phyloP scores from a whole-genome alignment of 257 asterid species.

The Haberlea rhodopensis region DNA sequence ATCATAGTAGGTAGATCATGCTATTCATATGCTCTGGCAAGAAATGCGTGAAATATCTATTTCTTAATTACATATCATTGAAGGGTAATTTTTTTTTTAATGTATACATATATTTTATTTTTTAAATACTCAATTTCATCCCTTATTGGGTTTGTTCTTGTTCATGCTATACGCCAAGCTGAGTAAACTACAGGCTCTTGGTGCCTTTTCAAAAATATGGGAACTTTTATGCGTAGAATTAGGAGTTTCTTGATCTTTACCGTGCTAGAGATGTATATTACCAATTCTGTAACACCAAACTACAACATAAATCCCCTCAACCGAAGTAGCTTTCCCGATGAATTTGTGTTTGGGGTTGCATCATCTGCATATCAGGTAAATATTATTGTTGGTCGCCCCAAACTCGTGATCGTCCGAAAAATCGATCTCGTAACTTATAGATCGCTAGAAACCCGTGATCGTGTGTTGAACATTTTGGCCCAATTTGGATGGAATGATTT shows the following conservation, averaged over 20 bases:
- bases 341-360: constrained; percentile 32
- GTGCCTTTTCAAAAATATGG: constrained; percentile 13
- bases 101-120: too few relatives aligned
- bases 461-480: too few relatives aligned
- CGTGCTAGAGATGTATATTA: background rate
- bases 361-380: constrained; percentile 36
- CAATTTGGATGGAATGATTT: too few relatives aligned
- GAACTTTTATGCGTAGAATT: background rate
- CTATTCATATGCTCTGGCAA: background rate
- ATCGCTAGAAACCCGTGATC: too few relatives aligned
- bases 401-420: too few relatives aligned
- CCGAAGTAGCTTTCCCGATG: constrained; percentile 28
- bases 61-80: background rate
- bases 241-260: constrained; percentile 12
- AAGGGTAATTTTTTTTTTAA: too few relatives aligned
- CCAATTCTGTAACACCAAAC: background rate
- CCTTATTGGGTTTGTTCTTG: too few relatives aligned
- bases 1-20: background rate
- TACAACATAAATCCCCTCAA: constrained; percentile 20
- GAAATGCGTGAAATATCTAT: constrained; percentile 14
- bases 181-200: too few relatives aligned
- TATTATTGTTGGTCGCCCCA: too few relatives aligned
- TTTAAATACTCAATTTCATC: too few relatives aligned
- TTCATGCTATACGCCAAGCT: too few relatives aligned
- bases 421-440: too few relatives aligned